These are phyloP conservation scores for Puccinia triticina DNA, from an alignment of 1,284 basidiomycete genomes.

Conservation along the genomic window DNA sequence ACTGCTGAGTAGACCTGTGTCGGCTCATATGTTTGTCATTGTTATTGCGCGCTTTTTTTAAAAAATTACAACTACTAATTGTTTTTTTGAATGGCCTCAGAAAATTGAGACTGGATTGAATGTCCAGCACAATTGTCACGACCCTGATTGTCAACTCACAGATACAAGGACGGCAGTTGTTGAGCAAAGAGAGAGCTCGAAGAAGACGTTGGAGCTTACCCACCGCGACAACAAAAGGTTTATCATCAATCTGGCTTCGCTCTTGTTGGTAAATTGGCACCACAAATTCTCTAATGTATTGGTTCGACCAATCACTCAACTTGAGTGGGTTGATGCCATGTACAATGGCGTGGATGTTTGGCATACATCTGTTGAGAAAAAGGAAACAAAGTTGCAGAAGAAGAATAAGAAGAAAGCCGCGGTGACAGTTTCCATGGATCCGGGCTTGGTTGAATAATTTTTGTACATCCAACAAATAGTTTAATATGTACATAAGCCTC, in stretches of 20 bases:
- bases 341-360: background rate
- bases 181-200: background rate
- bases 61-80: background rate
- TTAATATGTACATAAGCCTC: too few relatives aligned
- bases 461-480: too few relatives aligned
- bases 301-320: background rate
- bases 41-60: background rate
- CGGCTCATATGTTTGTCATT: too few relatives aligned
- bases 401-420: background rate
- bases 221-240: background rate
- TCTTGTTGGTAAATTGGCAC: background rate
- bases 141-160: background rate
- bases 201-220: background rate
- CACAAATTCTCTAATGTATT: background rate
- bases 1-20: background rate
- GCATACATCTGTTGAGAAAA: background rate
- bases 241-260: background rate
- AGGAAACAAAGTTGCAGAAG: too few relatives aligned
- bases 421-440: background rate
- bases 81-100: background rate
- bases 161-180: background rate
- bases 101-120: background rate
- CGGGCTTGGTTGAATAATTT: background rate
- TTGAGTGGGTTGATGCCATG: background rate
- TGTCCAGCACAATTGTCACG: conserved; percentile 4